Evolutionary conservation across 164 flowering plant species (phyloP).

Genomic region (Pachysandra terminalis): DNA sequence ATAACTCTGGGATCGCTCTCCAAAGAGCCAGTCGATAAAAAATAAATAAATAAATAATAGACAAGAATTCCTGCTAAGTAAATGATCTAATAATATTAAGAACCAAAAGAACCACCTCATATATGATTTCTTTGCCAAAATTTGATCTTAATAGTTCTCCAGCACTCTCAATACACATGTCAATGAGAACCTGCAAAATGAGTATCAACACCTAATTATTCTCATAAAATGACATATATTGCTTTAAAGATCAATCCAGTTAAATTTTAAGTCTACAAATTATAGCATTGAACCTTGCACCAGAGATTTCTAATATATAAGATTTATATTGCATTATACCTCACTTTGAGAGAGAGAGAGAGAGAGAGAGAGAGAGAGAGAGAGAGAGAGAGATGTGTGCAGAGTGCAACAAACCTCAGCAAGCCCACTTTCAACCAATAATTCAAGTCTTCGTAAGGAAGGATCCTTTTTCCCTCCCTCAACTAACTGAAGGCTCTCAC

Average conservation of each 20-base stretch:
- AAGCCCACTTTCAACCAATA: slow-evolving; percentile 79
- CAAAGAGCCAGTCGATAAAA: too few species aligned
- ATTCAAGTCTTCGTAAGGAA: slow-evolving; percentile 62
- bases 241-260: background rate
- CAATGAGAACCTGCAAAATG: slow-evolving; percentile 56
- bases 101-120: slow-evolving; percentile 55
- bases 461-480: slow-evolving; percentile 92
- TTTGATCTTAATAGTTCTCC: slow-evolving; percentile 71
- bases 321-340: too few species aligned
- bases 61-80: background rate
- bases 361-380: too few species aligned
- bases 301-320: too few species aligned
- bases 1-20: too few species aligned
- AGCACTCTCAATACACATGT: slow-evolving; percentile 57
- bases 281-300: too few species aligned
- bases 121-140: slow-evolving; percentile 80
- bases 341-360: too few species aligned
- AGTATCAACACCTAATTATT: background rate
- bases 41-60: too few species aligned
- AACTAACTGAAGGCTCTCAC: slow-evolving; percentile 18
- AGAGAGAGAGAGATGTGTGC: background rate
- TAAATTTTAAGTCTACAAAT: background rate
- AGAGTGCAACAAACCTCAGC: slow-evolving; percentile 67
- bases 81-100: background rate
- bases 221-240: background rate